Evolutionary conservation across 2,329 filamentous ascomycete species (phyloP).

Genomic region (Colletotrichum gigasporum): DNA sequence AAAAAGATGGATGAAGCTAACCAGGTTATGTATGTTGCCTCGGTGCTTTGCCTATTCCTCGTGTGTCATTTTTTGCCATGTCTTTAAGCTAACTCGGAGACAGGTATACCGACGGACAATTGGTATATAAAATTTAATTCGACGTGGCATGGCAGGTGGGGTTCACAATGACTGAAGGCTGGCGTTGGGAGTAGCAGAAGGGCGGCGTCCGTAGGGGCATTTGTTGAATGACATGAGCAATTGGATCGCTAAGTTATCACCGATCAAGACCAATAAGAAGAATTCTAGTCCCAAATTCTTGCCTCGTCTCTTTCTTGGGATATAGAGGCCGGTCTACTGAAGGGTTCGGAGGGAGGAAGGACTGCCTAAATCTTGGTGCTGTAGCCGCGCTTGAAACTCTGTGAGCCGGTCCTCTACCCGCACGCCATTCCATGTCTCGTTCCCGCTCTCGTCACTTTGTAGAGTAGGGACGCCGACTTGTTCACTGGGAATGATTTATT

Average conservation of each 20-base stretch:
- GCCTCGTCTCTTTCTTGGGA: background rate
- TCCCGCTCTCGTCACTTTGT: slow-evolving; percentile 50
- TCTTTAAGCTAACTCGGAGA: slow-evolving; percentile 31
- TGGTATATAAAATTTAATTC: slow-evolving; percentile 74
- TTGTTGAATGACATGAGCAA: background rate
- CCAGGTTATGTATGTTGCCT: slow-evolving; percentile 84
- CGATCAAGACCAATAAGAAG: too few relatives aligned
- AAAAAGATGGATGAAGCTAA: slow-evolving; percentile 84
- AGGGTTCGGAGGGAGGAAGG: too few relatives aligned
- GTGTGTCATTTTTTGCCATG: background rate
- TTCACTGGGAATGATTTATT: too few relatives aligned
- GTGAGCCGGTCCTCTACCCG: slow-evolving; percentile 61
- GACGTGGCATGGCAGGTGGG: background rate
- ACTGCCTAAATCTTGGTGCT: background rate
- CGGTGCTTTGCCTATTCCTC: background rate
- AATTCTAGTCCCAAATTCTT: too few relatives aligned
- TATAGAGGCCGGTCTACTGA: background rate
- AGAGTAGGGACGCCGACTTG: slow-evolving; percentile 85
- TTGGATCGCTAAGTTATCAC: too few relatives aligned
- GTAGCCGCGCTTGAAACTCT: slow-evolving; percentile 56
- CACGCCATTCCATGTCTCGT: slow-evolving; percentile 71
- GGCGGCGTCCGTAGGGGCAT: background rate
- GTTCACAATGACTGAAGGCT: background rate
- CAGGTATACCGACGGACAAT: slow-evolving; percentile 69
- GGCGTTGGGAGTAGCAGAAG: slow-evolving; percentile 9